A percentile compares a stretch with the other conserved stretches of the same genome.
Conservation (phyloP, 2,329 filamentous ascomycete genomes). For the Colletotrichum lupini region DNA sequence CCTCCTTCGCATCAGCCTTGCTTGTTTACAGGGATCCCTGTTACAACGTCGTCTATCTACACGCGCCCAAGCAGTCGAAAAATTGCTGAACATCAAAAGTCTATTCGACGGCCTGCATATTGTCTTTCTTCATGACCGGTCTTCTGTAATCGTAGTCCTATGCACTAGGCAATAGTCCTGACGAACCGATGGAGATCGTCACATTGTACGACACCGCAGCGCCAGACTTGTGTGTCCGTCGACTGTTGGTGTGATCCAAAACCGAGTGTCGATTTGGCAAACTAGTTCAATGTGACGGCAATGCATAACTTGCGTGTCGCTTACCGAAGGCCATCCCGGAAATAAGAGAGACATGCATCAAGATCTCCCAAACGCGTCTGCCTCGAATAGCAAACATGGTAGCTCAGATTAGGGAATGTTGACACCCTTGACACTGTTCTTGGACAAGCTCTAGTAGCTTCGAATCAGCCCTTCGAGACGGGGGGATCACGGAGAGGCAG, state of each 20-base stretch:
- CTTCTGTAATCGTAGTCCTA: not conserved
- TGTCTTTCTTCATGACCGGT: no score
- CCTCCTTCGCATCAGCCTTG: conserved; percentile 14
- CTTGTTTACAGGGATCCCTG: not conserved
- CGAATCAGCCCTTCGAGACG: no score
- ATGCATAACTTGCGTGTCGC: no score
- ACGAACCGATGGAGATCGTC: not conserved
- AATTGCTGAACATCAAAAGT: not conserved
- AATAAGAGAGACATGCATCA: no score
- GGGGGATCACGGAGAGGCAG: not conserved
- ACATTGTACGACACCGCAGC: not conserved
- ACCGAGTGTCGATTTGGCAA: not conserved
- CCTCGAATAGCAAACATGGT: no score
- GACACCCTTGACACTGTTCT: no score
- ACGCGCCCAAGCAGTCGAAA: not conserved
- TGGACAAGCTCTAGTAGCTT: no score
- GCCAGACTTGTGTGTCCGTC: not conserved
- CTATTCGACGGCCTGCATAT: not conserved
- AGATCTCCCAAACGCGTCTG: no score
- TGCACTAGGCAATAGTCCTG: not conserved
- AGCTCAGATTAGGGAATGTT: no score
- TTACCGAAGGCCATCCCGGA: no score
- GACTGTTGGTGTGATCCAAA: not conserved
- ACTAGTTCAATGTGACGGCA: not conserved
- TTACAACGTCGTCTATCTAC: not conserved